Base-by-base conservation (phyloP, 2,329 filamentous ascomycete genomes). In the Verticillium zaregamsianum region DNA sequence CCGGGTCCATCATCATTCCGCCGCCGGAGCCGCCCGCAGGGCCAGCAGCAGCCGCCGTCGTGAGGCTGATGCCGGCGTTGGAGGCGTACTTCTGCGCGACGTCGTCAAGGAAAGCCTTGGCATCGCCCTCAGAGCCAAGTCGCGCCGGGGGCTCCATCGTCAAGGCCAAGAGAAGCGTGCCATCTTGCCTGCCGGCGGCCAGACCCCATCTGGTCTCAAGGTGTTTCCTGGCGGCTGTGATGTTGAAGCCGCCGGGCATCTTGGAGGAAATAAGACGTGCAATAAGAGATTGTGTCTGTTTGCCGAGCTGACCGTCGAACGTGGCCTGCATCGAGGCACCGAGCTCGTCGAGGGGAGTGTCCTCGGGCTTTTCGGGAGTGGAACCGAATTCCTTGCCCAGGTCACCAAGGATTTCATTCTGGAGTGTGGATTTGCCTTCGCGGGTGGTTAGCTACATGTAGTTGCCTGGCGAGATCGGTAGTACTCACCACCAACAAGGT, bases 1-100 rank as follows among this genome's bases (percentile, higher is more conserved):
- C 95, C 9, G 95, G 95, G 71, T 99, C 95, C 93, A 99, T 98
- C 92, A 99, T 97, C 95, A 99, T 98, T 73, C 93, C 94, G 67
- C 86, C 90, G 61, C 83, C 86, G 62, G 82, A 86, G 64, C 85
- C 90, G 61, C 83, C 89, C 60, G 87, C 90, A 64, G 85, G 86
- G 66, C 92, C 92, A 64, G 89, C 90, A 59, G 90, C 86, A 31
- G 91, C 85, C 32, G 90, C 88, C 7, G 90, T 87, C 5, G 93
- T 90, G 63, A 99, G 80, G 74, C 82, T 96, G 76, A 99, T 88
- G 64, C 95, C 95, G 55, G 91, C 89, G 64, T 86, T 88, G 32
- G 87, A 78, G 58, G 95, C 94, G 74, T 98, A 98, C 75, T 97
- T 96, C 71, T 97, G 91, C 33, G 92, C 79, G 49, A 94, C 88